Evolutionary conservation across 805 yeast species (phyloP).

Genomic region (Limtongozyma cylindracea): DNA sequence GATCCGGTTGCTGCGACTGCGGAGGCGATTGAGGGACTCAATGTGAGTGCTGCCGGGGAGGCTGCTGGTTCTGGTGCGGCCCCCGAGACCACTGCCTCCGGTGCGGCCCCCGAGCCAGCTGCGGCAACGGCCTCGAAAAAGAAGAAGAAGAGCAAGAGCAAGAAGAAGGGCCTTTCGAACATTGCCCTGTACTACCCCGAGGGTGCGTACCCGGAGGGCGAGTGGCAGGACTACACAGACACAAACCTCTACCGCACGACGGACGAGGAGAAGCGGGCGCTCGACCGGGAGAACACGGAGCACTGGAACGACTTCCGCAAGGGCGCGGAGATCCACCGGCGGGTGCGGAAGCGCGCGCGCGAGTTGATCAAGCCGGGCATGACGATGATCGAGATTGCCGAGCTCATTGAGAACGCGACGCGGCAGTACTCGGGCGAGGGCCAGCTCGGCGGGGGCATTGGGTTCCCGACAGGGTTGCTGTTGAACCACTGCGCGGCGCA

Average conservation of each 20-base stretch:
- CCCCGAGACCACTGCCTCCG: slow-evolving; percentile 1
- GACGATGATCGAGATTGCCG: slow-evolving; percentile 77
- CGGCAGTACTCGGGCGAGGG: slow-evolving; percentile 51
- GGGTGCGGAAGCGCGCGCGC: slow-evolving; percentile 65
- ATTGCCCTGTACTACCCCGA: slow-evolving; percentile 47
- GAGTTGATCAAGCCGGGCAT: slow-evolving; percentile 69
- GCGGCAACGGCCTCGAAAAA: slow-evolving; percentile 12
- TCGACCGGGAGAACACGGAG: slow-evolving; percentile 35
- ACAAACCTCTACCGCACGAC: slow-evolving; percentile 47
- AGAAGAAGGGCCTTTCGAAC: slow-evolving; percentile 18
- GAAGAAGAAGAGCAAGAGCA: slow-evolving; percentile 15
- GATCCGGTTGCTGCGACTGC: no score
- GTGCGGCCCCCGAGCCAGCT: slow-evolving; percentile 1
- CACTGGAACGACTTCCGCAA: slow-evolving; percentile 78
- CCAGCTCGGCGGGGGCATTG: slow-evolving; percentile 58
- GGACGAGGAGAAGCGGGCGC: slow-evolving; percentile 62
- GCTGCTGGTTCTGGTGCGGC: no score
- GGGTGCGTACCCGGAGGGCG: slow-evolving; percentile 65
- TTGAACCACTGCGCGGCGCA: slow-evolving; percentile 92
- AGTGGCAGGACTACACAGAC: slow-evolving; percentile 61
- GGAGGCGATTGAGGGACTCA: slow-evolving; percentile 1
- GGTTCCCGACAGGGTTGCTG: slow-evolving; percentile 96
- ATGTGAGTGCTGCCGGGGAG: no score
- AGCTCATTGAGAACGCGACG: slow-evolving; percentile 65
- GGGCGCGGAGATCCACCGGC: slow-evolving; percentile 88